These are phyloP conservation scores for rapeseed (Brassica napus) DNA, from an alignment of 345 rosid genomes.

Conservation along the genomic window DNA sequence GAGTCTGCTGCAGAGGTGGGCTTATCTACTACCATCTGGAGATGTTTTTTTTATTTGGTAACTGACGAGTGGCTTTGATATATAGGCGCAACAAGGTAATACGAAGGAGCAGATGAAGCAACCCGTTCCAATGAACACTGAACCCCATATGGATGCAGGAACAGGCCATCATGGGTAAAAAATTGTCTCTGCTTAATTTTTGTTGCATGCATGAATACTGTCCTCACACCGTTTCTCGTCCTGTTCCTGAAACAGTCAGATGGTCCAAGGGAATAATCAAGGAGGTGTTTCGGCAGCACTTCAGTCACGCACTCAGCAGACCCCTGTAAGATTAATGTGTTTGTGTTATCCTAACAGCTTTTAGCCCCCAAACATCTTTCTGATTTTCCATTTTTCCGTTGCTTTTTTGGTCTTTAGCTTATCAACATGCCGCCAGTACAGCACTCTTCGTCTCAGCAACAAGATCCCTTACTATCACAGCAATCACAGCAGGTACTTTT, in stretches of 20 bases:
- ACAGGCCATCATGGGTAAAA: conserved; percentile 74
- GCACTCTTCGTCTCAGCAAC: conserved; percentile 90
- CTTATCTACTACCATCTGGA: background rate
- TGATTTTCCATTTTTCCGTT: conserved; percentile 17
- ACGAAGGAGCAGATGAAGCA: conserved; percentile 87
- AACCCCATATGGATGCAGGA: conserved; percentile 79
- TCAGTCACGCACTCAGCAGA: conserved; percentile 69
- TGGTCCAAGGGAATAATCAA: conserved; percentile 86
- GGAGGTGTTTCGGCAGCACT: conserved; percentile 76
- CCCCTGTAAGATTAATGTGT: conserved; percentile 32
- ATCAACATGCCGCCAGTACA: conserved; percentile 81
- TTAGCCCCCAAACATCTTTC: conserved; percentile 3
- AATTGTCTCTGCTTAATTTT: conserved; percentile 28
- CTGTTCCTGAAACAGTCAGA: conserved; percentile 53
- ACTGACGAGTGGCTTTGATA: conserved; percentile 31
- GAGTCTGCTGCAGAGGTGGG: conserved; percentile 88
- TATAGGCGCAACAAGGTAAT: conserved; percentile 78
- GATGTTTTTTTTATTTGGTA: background rate
- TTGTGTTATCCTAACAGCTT: conserved; percentile 19
- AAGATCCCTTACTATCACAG: conserved; percentile 72
- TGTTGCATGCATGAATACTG: conserved; percentile 1
- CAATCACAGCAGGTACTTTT: conserved; percentile 71
- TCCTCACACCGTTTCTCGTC: conserved; percentile 10
- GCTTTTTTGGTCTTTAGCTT: conserved; percentile 50
- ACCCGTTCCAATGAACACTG: conserved; percentile 66